A percentile compares a stretch with the other conserved stretches of the same genome.
Evolutionary conservation across 2,329 filamentous ascomycete genomes (phyloP).

Genomic region (Trichoderma hamatum): DNA sequence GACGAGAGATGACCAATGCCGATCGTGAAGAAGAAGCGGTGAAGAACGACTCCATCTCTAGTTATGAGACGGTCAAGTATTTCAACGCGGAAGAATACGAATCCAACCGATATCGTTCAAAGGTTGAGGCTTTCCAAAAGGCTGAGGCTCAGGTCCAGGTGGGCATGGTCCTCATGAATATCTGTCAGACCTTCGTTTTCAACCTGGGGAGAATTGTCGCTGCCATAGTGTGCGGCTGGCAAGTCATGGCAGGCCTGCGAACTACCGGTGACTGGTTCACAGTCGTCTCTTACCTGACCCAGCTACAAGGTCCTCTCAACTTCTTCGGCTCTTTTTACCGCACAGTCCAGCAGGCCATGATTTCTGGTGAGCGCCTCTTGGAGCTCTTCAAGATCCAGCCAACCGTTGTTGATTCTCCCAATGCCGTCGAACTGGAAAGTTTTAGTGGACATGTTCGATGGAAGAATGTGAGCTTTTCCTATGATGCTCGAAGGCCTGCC

Average conservation of each 20-base stretch:
- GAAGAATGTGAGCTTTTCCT: constrained; percentile 87
- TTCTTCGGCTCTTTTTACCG: constrained; percentile 95
- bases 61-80: constrained; percentile 95
- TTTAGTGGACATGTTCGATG: constrained; percentile 86
- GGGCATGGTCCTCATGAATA: constrained; percentile 79
- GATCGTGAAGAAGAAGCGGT: constrained; percentile 95
- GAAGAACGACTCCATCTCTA: constrained; percentile 97
- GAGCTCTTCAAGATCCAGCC: constrained; percentile 97
- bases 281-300: constrained; percentile 75
- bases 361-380: constrained; percentile 91
- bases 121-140: constrained; percentile 70
- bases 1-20: constrained; percentile 91
- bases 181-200: constrained; percentile 78
- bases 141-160: constrained; percentile 77
- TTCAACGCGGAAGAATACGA: constrained; percentile 85
- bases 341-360: constrained; percentile 94
- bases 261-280: constrained; percentile 72
- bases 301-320: constrained; percentile 79
- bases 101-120: constrained; percentile 70
- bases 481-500: constrained; percentile 83
- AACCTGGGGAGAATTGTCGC: constrained; percentile 74
- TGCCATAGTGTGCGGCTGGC: constrained; percentile 74
- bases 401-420: constrained; percentile 78
- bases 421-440: constrained; percentile 62
- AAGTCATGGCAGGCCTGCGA: constrained; percentile 69